Percentiles rank a stretch among this genome's conserved stretches.
Conservation (phyloP, 2,329 filamentous ascomycete genomes). For the Clathrospora elynae region DNA sequence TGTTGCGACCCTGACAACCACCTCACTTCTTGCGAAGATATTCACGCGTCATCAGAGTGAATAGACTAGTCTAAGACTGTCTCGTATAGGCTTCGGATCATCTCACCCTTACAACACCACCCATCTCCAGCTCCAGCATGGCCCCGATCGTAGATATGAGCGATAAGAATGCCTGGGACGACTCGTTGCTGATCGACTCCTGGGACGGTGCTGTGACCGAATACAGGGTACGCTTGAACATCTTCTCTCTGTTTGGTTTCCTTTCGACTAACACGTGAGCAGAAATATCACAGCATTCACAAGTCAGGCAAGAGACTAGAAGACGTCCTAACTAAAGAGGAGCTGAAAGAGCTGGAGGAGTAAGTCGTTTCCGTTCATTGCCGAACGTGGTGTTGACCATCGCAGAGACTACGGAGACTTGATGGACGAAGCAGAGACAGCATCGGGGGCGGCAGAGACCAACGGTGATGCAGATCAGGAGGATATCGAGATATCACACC, state of each 20-base stretch:
- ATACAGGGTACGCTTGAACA: constrained; percentile 41
- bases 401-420: constrained; percentile 40
- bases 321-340: constrained; percentile 41
- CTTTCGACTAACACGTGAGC: constrained; percentile 11
- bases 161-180: constrained; percentile 47
- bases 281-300: constrained; percentile 49
- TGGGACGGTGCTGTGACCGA: constrained; percentile 47
- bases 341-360: constrained; percentile 40
- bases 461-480: constrained; percentile 32
- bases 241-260: background rate
- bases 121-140: constrained; percentile 22
- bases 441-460: constrained; percentile 18
- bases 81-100: no score
- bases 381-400: constrained; percentile 15
- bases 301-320: constrained; percentile 44
- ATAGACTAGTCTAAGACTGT: no score
- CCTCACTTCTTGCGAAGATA: no score
- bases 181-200: constrained; percentile 42
- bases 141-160: constrained; percentile 34
- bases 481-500: constrained; percentile 28
- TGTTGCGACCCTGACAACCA: background rate
- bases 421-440: constrained; percentile 17
- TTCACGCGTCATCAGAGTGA: no score
- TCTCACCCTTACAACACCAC: background rate
- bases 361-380: constrained; percentile 14